Evolutionary conservation across 2,329 filamentous ascomycete genomes (phyloP), one percentile per base, ranked within the genome.

Genomic region (Clonostachys rosea): DNA sequence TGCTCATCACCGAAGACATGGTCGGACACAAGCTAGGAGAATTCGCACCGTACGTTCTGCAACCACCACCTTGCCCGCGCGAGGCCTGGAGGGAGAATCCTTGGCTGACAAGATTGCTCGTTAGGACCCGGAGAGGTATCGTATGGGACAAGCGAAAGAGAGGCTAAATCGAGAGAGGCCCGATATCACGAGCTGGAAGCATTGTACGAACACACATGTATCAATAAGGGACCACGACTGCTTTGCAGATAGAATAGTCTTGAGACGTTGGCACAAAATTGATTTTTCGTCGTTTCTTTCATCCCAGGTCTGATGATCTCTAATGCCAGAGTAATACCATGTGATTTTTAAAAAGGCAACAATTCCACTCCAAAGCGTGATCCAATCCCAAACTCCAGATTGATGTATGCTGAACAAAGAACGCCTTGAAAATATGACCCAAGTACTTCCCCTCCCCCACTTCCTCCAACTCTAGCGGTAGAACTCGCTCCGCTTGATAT

Each of bases 401-500:
- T 35, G 36, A 13, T 17, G 24, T 6, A 10, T 17, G 16, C 16
- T 33, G 17, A 30, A 4, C 14, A 40, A 16, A 30, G 24, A 30
- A 30, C 24, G 24, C 24, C 24, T 30, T 4, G 24, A 10, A 30
- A 30, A 30, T 30, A 30, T 30, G 24, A 30, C 24, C 24, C 8
- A 10, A 30, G 24, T 30, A 30, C 5, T 17, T 13, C 14, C 16
- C 43, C 16, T 14, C 35, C 16, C 33, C 13, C 35, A 7, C 44
- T 6, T 20, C 30, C 9, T 6, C 16, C 17, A 59, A 30, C 24
- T 10, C 24, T 57, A 96, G 59, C 91, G 80, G 67, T 99, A 99
- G 64, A 97, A 99, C 71, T 99, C 94, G 61, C 92, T 91, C 54
- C 94, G 80, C 81, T 96, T 97, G 46, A 97, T 88, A 63, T 96